phyloP scores from a whole-genome alignment of 352 stramenopile genomes.

The Globisporangium yorkense region DNA sequence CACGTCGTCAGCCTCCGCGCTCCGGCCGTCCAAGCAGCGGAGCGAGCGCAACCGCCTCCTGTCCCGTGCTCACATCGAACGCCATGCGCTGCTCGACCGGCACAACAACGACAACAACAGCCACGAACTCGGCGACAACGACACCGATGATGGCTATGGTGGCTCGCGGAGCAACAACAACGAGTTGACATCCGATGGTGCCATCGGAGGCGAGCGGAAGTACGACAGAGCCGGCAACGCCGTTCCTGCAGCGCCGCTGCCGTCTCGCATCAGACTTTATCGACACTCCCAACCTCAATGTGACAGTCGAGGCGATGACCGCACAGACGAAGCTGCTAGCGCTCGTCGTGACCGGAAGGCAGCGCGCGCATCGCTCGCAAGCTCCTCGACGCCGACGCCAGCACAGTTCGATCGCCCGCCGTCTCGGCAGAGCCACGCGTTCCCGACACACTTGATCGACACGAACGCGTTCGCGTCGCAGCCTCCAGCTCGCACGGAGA shows the following conservation, averaged over 20 bases:
- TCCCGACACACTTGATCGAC: slow-evolving; percentile 73
- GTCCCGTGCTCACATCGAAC: slow-evolving; percentile 9
- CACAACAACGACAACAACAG: slow-evolving; percentile 4
- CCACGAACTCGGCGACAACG: slow-evolving; percentile 6
- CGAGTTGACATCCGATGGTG: neutral
- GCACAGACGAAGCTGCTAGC: neutral
- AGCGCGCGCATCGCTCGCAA: neutral
- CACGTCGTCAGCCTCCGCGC: slow-evolving; percentile 39
- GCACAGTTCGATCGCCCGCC: slow-evolving; percentile 36
- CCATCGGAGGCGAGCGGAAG: slow-evolving; percentile 3
- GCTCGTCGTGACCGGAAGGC: neutral
- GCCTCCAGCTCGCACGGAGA: neutral
- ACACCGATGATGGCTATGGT: slow-evolving; percentile 8
- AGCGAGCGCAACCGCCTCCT: slow-evolving; percentile 8
- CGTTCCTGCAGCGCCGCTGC: slow-evolving; percentile 5
- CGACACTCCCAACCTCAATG: slow-evolving; percentile 15
- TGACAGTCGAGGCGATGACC: neutral
- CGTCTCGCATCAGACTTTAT: slow-evolving; percentile 25
- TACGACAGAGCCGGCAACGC: neutral
- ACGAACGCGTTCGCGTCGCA: slow-evolving; percentile 22
- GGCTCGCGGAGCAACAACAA: neutral
- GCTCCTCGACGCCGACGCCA: neutral
- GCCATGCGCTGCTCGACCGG: slow-evolving; percentile 2
- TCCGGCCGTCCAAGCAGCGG: slow-evolving; percentile 35
- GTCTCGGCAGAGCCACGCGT: slow-evolving; percentile 67